Percentiles rank a stretch among this genome's conserved stretches.
Evolutionary conservation across 2,329 filamentous ascomycete genomes (phyloP).

Genomic region (Fusarium chuoi): DNA sequence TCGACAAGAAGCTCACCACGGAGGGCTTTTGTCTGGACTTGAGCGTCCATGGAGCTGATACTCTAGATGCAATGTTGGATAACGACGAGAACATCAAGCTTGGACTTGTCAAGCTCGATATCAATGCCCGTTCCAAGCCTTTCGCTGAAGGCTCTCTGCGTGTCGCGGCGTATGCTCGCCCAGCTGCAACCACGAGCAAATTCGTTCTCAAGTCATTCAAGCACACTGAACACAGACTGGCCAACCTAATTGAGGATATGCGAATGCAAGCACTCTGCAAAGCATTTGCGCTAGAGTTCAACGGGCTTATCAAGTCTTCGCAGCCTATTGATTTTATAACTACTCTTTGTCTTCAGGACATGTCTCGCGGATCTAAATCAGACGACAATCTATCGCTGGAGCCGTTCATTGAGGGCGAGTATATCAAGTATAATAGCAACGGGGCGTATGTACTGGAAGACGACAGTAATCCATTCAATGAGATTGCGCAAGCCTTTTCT

Average conservation of each 20-base stretch:
- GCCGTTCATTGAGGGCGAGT: constrained; percentile 50
- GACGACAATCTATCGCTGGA: constrained; percentile 48
- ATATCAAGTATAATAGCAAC: constrained; percentile 54
- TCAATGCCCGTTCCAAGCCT: constrained; percentile 44
- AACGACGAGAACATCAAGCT: constrained; percentile 50
- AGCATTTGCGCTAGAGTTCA: constrained; percentile 55
- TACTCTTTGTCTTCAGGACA: constrained; percentile 46
- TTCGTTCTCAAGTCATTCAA: constrained; percentile 52
- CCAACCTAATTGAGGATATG: constrained; percentile 52
- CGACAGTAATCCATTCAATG: constrained; percentile 40
- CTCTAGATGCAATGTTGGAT: constrained; percentile 51
- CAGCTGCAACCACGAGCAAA: constrained; percentile 26
- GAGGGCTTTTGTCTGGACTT: constrained; percentile 46
- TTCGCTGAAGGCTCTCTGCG: constrained; percentile 48
- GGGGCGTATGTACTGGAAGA: constrained; percentile 42
- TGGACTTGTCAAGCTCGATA: constrained; percentile 46
- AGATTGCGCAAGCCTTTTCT: constrained; percentile 53
- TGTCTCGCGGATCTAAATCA: background rate
- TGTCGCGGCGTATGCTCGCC: constrained; percentile 45
- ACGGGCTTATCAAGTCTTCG: constrained; percentile 41
- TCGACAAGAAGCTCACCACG: constrained; percentile 1
- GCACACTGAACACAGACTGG: constrained; percentile 30
- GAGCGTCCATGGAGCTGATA: constrained; percentile 35
- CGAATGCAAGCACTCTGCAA: constrained; percentile 53
- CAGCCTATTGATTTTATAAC: constrained; percentile 47